phyloP scores from a whole-genome alignment of 306 rosid species.

The Sphenostylis stenocarpa region DNA sequence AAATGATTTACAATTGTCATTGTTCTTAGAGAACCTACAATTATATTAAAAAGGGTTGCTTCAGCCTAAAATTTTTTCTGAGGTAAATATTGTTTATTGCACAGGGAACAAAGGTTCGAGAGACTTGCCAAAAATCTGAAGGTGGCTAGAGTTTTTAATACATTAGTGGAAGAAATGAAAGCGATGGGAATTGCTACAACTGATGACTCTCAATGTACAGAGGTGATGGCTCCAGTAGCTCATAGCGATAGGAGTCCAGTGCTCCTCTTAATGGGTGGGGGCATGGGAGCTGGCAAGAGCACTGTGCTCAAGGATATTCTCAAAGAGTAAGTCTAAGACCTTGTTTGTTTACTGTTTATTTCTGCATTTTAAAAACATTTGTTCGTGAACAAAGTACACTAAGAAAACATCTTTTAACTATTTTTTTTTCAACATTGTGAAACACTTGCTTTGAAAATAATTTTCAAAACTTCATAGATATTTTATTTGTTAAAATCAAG shows the following conservation, averaged over 20 bases:
- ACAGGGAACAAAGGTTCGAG: constrained; percentile 89
- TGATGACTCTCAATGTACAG: constrained; percentile 93
- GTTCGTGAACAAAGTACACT: neutral
- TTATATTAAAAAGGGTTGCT: neutral
- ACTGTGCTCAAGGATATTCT: constrained; percentile 91
- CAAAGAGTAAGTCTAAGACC: constrained; percentile 85
- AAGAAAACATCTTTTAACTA: neutral
- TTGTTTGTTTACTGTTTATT: neutral
- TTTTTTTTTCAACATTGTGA: neutral
- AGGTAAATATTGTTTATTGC: constrained; percentile 31
- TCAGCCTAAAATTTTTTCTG: neutral
- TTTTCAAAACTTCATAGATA: neutral
- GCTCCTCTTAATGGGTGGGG: constrained; percentile 96
- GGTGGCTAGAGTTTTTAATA: constrained; percentile 92
- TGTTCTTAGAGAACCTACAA: constrained; percentile 11
- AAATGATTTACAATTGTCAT: neutral
- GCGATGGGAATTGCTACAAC: constrained; percentile 77
- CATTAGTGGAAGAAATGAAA: constrained; percentile 93
- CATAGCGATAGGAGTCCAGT: constrained; percentile 91
- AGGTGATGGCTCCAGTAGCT: constrained; percentile 98
- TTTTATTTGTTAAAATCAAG: no score
- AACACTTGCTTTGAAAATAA: neutral
- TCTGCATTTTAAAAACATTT: neutral
- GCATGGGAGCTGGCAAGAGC: constrained; percentile 99
- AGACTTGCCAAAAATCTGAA: constrained; percentile 86